Base-by-base conservation (phyloP, 225 moss, liverwort and hornwort species). In the Polytrichum formosum region DNA sequence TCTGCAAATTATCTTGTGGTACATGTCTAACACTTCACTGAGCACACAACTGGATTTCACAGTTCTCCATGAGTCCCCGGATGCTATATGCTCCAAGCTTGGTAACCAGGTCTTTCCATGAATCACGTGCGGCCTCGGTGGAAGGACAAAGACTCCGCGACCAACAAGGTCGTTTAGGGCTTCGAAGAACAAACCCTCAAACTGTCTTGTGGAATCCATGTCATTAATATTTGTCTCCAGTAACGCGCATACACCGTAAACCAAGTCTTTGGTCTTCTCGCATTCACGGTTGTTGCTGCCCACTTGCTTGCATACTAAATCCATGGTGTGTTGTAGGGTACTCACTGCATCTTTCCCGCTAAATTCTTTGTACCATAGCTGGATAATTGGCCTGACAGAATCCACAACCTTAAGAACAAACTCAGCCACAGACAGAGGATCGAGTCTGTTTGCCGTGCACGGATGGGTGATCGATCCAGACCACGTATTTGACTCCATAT, bases 261-360 rank as follows among this genome's bases (percentile, higher is more conserved):
- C 69, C 13, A 63, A 64, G 55, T 70, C 70, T 56, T 69, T 22
- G 18, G n/a, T 13, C 31, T 5, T 1, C 18, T 37, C 0, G 64
- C 75, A 75, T 55, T 75, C 64, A 28, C 69, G 75, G 13, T 37
- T 70, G 33, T 55, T 69, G 33, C 69, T 69, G 18, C 69, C 75
- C 64, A 70, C 29, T 22, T 75, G 75, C 64, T n/a, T 19, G 19
- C 55, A 75, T 6, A 73, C 73, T 18, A 69, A 69, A 0, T 70
- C 35, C 35, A 35, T 35, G 35, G 6, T 1, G 2, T 35, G 31
- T 8, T 2, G 8, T 35, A n/a, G 75, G 64, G 26, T 70, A 18
- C 22, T 53, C 65, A 64, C 65, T 37, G 28, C 27, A 13, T 23
- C 18, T 64, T 65, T 2, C 37, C 31, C 70, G 20, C 28, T 20